Evolutionary conservation across 108 stramenopile species (phyloP), one percentile per base, ranked within the genome.

Genomic region (Bacterosira constricta): DNA sequence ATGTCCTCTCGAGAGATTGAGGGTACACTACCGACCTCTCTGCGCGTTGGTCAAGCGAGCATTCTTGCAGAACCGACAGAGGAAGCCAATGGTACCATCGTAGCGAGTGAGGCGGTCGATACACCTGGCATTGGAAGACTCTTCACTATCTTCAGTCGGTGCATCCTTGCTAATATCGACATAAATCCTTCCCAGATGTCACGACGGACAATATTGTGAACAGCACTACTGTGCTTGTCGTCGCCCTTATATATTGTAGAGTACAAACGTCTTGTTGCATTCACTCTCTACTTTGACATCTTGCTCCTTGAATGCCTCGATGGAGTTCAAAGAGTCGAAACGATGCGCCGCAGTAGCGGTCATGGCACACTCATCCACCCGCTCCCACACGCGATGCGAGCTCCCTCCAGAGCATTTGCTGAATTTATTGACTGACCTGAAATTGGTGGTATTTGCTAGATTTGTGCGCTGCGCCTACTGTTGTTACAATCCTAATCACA

Each of bases 111-210:
- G 42, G 45, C 31, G 63, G 7, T 17, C 29, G 18, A 44, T 47
- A n/a, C 63, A 26, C 45, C 63, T 64, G 21, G 1, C 63, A 29
- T 51, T 31, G 17, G 42, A 29, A 17, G 42, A n/a, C 1, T 37
- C 35, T 12, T 42, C 41, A 2, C 12, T 11, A 7, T 42, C 41
- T 4, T 42, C 41, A 20, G n/a, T 36, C n/a, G n/a, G n/a, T 2
- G 41, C 41, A 42, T 45, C 30, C 29, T 51, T 46, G 45, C 42
- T 34, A 0, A 45, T 45, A 12, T 45, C 36, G 47, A 45, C 45
- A 64, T 30, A 35, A 64, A 64, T 6, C 42, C 63, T 45, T 64
- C 63, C 45, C 41, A 49, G 63, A 64, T 64, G 31, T 64, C 63
- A 23, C 63, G 41, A 11, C 41, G 41, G 10, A 42, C 41, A 42